Evolutionary conservation across 176 grass and related monocot species (phyloP).

Genomic region (Tillandsia leiboldiana): DNA sequence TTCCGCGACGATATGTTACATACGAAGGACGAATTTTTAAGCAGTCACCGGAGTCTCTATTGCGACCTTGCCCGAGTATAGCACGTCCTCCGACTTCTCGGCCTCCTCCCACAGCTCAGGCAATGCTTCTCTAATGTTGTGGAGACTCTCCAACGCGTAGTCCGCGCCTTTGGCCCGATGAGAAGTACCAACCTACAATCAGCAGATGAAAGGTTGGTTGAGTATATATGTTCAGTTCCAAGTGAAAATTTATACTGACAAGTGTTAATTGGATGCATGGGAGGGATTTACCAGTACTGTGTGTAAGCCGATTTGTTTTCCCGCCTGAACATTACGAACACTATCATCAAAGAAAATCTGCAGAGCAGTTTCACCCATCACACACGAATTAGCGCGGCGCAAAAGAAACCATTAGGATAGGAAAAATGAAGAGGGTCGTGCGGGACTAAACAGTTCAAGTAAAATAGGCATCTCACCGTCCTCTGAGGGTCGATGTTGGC

Average conservation of each 20-base stretch:
- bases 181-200: conserved; percentile 48
- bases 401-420: not conserved
- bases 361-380: conserved; percentile 4
- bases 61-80: conserved; percentile 50
- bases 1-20: not conserved
- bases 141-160: conserved; percentile 88
- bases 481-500: conserved; percentile 68
- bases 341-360: conserved; percentile 99
- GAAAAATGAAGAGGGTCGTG: not conserved
- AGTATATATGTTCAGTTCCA: not conserved
- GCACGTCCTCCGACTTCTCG: conserved; percentile 62
- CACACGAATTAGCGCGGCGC: not conserved
- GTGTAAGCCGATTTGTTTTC: conserved; percentile 73
- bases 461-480: conserved; percentile 32
- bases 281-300: conserved; percentile 64
- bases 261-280: not conserved
- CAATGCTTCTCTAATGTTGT: conserved; percentile 81
- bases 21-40: conserved; percentile 14
- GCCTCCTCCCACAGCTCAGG: conserved; percentile 84
- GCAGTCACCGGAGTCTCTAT: conserved; percentile 87
- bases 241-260: not conserved
- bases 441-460: not conserved
- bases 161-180: conserved; percentile 66
- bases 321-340: conserved; percentile 73
- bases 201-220: not conserved